Conservation (phyloP, 768 basidiomycete genomes). For the Termitomyces sp. region DNA sequence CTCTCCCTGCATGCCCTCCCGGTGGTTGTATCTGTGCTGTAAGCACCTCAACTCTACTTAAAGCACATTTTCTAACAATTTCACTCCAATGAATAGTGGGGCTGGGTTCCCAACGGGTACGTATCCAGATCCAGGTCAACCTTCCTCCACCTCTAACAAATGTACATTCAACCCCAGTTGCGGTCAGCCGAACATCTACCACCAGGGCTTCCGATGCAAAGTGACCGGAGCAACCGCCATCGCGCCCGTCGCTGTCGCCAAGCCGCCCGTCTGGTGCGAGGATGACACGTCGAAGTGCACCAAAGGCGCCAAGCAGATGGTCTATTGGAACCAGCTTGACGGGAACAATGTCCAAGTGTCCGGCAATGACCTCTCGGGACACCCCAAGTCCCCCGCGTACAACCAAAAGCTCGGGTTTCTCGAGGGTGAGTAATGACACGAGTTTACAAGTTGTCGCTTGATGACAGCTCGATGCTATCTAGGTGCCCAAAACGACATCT, state of each 20-base stretch:
- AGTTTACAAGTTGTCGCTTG: background rate
- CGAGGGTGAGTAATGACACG: conserved; percentile 34
- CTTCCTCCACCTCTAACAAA: background rate
- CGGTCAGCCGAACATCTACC: conserved; percentile 55
- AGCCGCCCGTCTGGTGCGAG: conserved; percentile 55
- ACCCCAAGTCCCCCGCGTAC: conserved; percentile 46
- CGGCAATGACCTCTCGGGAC: conserved; percentile 38
- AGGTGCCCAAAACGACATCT: conserved; percentile 49
- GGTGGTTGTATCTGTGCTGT: conserved; percentile 55
- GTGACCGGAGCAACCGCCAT: conserved; percentile 43
- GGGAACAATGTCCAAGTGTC: conserved; percentile 48
- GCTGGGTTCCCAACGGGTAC: conserved; percentile 50
- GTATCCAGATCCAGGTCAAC: background rate
- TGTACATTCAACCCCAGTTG: conserved; percentile 30
- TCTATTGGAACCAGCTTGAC: conserved; percentile 50
- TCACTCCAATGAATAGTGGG: conserved; percentile 37
- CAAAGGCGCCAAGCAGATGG: conserved; percentile 53
- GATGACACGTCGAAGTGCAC: conserved; percentile 39
- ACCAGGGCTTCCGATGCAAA: conserved; percentile 45
- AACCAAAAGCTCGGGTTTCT: conserved; percentile 47
- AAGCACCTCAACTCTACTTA: conserved; percentile 19
- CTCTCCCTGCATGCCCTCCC: conserved; percentile 47
- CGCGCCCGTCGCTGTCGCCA: conserved; percentile 36
- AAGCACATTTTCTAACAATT: background rate
- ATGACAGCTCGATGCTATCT: conserved; percentile 4